A percentile compares a stretch with the other conserved stretches of the same genome.
Evolutionary conservation across 352 stramenopile species (phyloP).

Genomic region (Aphanomyces euteiches): DNA sequence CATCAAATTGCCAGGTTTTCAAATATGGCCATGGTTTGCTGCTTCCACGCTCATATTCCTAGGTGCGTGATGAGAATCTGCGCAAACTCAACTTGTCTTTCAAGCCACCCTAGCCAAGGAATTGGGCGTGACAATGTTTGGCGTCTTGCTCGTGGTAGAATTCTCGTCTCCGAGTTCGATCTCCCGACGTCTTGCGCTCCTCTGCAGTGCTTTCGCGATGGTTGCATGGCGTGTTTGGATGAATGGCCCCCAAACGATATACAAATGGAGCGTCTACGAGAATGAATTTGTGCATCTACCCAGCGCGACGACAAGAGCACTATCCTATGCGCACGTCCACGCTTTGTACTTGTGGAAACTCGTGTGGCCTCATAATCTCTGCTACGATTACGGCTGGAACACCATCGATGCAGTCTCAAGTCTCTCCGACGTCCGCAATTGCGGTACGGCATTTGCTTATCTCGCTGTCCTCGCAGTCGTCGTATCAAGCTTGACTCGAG

Average conservation of each 20-base stretch:
- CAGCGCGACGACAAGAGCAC: constrained; percentile 34
- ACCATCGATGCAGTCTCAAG: constrained; percentile 66
- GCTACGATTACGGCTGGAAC: constrained; percentile 90
- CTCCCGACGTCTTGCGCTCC: background rate
- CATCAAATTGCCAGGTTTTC: background rate
- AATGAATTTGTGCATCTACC: constrained; percentile 75
- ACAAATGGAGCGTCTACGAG: constrained; percentile 80
- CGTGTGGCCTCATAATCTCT: constrained; percentile 78
- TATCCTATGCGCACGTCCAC: constrained; percentile 86
- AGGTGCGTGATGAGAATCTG: background rate
- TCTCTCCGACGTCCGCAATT: constrained; percentile 58
- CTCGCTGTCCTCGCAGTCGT: constrained; percentile 36
- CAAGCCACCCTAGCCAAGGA: constrained; percentile 22
- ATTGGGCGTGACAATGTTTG: constrained; percentile 11
- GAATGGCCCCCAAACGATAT: constrained; percentile 63
- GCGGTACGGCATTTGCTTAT: constrained; percentile 63
- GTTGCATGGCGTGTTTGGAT: constrained; percentile 46
- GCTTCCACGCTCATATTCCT: background rate
- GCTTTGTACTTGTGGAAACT: constrained; percentile 87
- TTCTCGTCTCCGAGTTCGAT: background rate
- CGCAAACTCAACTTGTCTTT: background rate
- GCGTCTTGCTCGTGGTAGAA: constrained; percentile 6
- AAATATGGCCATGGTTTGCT: background rate
- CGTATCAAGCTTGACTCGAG: constrained; percentile 8
- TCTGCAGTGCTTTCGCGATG: background rate